A percentile compares a stretch with the other conserved stretches of the same genome.
Conservation (phyloP, 306 rosid genomes). For the Luffa aegyptiaca region DNA sequence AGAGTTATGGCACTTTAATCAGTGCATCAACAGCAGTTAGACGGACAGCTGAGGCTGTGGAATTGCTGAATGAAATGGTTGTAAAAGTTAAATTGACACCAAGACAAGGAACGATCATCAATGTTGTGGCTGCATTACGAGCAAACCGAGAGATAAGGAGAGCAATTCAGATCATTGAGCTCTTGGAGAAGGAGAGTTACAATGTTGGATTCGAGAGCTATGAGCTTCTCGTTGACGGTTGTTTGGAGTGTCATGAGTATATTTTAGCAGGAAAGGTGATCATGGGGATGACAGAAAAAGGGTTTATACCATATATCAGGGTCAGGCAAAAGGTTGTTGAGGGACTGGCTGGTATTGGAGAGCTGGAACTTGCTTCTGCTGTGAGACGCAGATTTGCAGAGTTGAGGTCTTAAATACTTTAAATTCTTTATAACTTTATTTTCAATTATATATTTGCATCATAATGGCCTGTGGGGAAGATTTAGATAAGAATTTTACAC, state of each 20-base stretch:
- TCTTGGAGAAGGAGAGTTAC: constrained; percentile 45
- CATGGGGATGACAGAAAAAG: constrained; percentile 44
- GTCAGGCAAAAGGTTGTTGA: constrained; percentile 73
- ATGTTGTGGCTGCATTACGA: constrained; percentile 37
- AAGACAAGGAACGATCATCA: constrained; percentile 34
- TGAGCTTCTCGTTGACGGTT: constrained; percentile 59
- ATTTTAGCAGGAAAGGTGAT: constrained; percentile 71
- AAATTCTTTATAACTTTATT: not conserved
- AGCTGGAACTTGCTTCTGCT: constrained; percentile 61
- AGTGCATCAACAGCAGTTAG: constrained; percentile 46
- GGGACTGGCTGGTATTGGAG: constrained; percentile 53
- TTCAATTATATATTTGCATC: not conserved
- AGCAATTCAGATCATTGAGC: constrained; percentile 49
- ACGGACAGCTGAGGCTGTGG: constrained; percentile 41
- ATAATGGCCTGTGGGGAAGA: not conserved
- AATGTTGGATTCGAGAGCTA: constrained; percentile 63
- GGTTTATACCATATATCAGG: constrained; percentile 48
- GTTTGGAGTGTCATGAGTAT: constrained; percentile 59
- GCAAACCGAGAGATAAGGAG: constrained; percentile 55
- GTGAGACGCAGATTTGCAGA: constrained; percentile 61
- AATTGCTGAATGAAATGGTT: constrained; percentile 39
- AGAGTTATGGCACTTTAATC: constrained; percentile 45
- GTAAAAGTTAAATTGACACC: constrained; percentile 34
- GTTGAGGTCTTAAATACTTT: constrained; percentile 30
- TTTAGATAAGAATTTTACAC: not conserved